Evolutionary conservation across 345 rosid species (phyloP).

Genomic region (Eucalyptus erythrocorys): DNA sequence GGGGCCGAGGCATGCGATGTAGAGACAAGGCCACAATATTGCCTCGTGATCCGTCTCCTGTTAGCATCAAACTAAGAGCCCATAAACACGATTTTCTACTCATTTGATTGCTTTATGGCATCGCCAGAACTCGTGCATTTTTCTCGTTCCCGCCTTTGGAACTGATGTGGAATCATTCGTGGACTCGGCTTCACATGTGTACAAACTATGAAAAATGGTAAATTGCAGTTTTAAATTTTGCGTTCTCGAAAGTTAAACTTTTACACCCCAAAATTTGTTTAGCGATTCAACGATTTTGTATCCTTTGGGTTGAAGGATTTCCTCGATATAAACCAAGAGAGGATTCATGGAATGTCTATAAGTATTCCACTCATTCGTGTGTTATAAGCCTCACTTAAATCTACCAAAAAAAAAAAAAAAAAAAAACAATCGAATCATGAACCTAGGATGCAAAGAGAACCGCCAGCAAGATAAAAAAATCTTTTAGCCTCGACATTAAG

Average conservation of each 20-base stretch:
- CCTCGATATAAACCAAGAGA: not conserved
- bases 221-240: not conserved
- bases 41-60: not conserved
- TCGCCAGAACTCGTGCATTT: not conserved
- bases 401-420: not conserved
- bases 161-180: not conserved
- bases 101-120: not conserved
- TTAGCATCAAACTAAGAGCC: not conserved
- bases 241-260: not conserved
- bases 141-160: not conserved
- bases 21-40: not conserved
- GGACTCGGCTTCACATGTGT: not conserved
- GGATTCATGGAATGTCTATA: not conserved
- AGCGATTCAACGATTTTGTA: not conserved
- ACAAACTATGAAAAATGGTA: not conserved
- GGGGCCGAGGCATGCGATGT: not conserved
- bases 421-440: rapidly evolving
- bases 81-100: not conserved
- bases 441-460: not conserved
- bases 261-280: not conserved
- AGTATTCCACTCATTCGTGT: not conserved
- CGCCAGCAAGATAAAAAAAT: no score
- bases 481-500: not conserved
- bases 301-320: not conserved
- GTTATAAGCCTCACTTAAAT: not conserved